Conservation (phyloP, 2,329 filamentous ascomycete species). For the Tolypocladium capitatum region DNA sequence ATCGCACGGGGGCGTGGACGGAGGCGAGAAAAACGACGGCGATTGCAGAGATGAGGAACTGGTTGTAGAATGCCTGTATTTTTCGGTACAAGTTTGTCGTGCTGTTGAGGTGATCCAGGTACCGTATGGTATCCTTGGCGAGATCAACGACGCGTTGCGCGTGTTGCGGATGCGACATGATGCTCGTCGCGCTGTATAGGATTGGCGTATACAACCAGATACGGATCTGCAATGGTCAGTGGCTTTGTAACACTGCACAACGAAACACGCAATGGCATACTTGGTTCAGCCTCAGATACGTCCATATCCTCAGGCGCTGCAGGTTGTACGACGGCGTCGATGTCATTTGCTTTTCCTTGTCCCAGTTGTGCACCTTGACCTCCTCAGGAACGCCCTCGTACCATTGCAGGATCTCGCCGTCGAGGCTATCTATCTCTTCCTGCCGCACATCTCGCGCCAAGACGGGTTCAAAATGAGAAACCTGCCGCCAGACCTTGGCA, state of each 20-base stretch:
- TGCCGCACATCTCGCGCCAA: slow-evolving; percentile 52
- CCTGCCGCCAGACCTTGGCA: slow-evolving; percentile 75
- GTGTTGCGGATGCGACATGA: slow-evolving; percentile 59
- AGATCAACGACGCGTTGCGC: slow-evolving; percentile 64
- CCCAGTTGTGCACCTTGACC: slow-evolving; percentile 46
- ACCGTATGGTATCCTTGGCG: slow-evolving; percentile 63
- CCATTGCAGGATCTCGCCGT: slow-evolving; percentile 78
- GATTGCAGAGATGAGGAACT: slow-evolving; percentile 63
- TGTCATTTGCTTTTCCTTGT: slow-evolving; percentile 35
- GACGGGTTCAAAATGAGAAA: slow-evolving; percentile 52
- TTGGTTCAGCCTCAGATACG: slow-evolving; percentile 78
- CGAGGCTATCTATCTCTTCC: slow-evolving; percentile 66
- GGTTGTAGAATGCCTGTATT: slow-evolving; percentile 67
- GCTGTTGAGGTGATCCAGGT: slow-evolving; percentile 57
- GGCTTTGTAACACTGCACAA: not conserved
- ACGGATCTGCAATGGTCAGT: slow-evolving; percentile 40
- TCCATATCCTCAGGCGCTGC: slow-evolving; percentile 65
- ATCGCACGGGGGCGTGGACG: slow-evolving; percentile 59
- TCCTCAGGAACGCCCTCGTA: slow-evolving; percentile 59
- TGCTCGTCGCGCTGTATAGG: slow-evolving; percentile 71
- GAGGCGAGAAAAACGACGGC: slow-evolving; percentile 66
- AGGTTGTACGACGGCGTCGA: slow-evolving; percentile 49
- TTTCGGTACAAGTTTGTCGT: slow-evolving; percentile 58
- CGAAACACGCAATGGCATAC: slow-evolving; percentile 14
- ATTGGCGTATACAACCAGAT: slow-evolving; percentile 82